phyloP scores from a whole-genome alignment of 495 filamentous ascomycete genomes.

The Pseudoneurospora amorphoporcata region DNA sequence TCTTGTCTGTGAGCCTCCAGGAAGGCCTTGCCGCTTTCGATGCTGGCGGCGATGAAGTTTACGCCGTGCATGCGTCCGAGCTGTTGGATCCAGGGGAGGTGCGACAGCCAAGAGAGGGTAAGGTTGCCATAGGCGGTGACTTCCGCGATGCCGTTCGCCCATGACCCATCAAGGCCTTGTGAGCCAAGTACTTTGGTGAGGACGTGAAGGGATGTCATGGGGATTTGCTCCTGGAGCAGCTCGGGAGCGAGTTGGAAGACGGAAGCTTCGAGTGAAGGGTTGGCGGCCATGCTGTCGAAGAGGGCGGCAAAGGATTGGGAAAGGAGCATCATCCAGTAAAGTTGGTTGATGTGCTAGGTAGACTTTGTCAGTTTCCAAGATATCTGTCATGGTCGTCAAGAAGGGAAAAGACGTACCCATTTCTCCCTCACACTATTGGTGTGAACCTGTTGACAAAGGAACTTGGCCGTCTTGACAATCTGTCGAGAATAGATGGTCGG shows the following conservation, averaged over 20 bases:
- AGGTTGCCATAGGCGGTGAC: not conserved
- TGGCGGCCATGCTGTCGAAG: not conserved
- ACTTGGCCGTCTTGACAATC: not conserved
- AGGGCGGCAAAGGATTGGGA: not conserved
- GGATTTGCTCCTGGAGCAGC: not conserved
- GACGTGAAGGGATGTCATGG: not conserved
- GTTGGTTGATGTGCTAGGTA: not conserved
- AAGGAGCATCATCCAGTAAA: not conserved
- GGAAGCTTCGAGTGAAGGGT: not conserved
- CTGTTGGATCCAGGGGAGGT: not conserved
- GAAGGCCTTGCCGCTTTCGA: not conserved
- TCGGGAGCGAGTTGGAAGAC: not conserved
- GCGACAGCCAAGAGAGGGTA: not conserved
- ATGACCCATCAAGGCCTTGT: not conserved
- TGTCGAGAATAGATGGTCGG: not conserved
- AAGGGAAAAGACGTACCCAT: not conserved
- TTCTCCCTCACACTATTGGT: not conserved
- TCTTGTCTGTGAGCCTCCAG: not conserved
- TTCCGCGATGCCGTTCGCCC: not conserved
- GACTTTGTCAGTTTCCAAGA: not conserved
- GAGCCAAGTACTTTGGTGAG: not conserved
- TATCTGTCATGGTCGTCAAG: not conserved
- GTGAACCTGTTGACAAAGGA: not conserved
- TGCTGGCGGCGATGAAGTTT: not conserved
- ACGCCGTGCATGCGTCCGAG: not conserved